Conservation (phyloP, 2,329 filamentous ascomycete genomes). For the Nothophaeocryptopus gaeumannii region DNA sequence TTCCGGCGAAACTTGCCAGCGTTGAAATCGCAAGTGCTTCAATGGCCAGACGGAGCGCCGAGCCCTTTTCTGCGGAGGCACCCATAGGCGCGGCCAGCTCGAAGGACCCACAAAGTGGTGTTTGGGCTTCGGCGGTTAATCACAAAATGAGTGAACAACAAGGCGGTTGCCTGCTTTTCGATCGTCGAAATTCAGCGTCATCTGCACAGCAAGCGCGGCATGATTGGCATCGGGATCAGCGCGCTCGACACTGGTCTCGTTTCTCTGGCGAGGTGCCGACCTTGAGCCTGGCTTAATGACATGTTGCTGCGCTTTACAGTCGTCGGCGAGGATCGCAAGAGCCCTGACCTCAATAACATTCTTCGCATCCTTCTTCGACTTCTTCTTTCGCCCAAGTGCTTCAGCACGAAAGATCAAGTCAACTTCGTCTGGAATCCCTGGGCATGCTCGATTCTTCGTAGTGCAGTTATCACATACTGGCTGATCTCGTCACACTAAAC, state of each 20-base stretch:
- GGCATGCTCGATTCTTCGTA: constrained; percentile 14
- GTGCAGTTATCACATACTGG: constrained; percentile 14
- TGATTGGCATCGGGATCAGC: not conserved
- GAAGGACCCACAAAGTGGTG: constrained; percentile 11
- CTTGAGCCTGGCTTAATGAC: not conserved
- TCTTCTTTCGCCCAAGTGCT: constrained; percentile 4
- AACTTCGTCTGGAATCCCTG: constrained; percentile 13
- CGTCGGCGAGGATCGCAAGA: constrained; percentile 1
- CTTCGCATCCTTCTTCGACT: constrained; percentile 1
- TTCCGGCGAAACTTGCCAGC: constrained; percentile 9
- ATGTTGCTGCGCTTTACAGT: constrained; percentile 2
- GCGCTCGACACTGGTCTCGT: not conserved
- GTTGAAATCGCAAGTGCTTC: constrained; percentile 10
- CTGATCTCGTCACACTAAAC: constrained; percentile 14
- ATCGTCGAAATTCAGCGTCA: constrained; percentile 6
- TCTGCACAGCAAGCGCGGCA: not conserved
- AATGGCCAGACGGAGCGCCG: constrained; percentile 13
- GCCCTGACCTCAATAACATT: constrained; percentile 1
- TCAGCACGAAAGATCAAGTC: constrained; percentile 19
- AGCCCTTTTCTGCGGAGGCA: constrained; percentile 2
- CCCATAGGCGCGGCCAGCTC: constrained; percentile 9
- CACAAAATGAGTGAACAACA: constrained; percentile 9
- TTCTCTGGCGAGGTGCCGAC: not conserved
- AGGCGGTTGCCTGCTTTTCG: constrained; percentile 10
- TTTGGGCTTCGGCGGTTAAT: not conserved